These are phyloP conservation scores for Euphrasia arctica DNA, from an alignment of 305 asterid genomes.

Conservation along the genomic window DNA sequence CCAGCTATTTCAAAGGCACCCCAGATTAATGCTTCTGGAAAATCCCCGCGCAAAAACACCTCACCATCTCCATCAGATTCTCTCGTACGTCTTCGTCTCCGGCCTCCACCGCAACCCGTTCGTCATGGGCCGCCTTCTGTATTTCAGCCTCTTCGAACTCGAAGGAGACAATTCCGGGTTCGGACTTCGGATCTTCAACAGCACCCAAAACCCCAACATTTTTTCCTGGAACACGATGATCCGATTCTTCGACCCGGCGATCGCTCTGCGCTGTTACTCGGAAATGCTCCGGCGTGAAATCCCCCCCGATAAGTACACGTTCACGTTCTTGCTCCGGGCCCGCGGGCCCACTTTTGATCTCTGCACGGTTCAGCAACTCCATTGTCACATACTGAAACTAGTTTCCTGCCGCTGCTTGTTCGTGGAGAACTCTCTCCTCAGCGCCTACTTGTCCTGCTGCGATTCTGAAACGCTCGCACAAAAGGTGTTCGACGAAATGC, in stretches of 20 bases:
- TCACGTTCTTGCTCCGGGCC: conserved; percentile 50
- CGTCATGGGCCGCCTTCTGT: conserved; percentile 48
- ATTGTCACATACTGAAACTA: conserved; percentile 35
- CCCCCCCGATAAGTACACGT: conserved; percentile 44
- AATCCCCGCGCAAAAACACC: conserved; percentile 29
- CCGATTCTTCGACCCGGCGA: conserved; percentile 36
- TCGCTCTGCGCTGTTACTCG: conserved; percentile 33
- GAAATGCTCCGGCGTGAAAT: conserved; percentile 31
- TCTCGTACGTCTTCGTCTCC: conserved; percentile 37
- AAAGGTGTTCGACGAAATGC: conserved; percentile 46
- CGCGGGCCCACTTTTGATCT: conserved; percentile 31
- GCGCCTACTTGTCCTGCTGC: conserved; percentile 25
- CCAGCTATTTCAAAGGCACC: conserved; percentile 47
- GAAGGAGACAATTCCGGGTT: conserved; percentile 27
- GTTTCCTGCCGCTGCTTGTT: conserved; percentile 29
- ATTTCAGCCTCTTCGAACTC: conserved; percentile 33
- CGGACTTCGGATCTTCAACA: conserved; percentile 36
- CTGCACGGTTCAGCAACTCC: conserved; percentile 33
- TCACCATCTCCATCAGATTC: conserved; percentile 33
- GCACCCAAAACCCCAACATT: conserved; percentile 36
- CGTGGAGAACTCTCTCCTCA: conserved; percentile 36
- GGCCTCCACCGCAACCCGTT: conserved; percentile 50
- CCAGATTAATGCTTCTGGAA: conserved; percentile 36
- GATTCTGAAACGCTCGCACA: conserved; percentile 29
- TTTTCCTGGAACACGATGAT: conserved; percentile 58